Evolutionary conservation across 352 stramenopile species (phyloP), one percentile per base, ranked within the genome.

Genomic region (Phytophthora citrophthora): DNA sequence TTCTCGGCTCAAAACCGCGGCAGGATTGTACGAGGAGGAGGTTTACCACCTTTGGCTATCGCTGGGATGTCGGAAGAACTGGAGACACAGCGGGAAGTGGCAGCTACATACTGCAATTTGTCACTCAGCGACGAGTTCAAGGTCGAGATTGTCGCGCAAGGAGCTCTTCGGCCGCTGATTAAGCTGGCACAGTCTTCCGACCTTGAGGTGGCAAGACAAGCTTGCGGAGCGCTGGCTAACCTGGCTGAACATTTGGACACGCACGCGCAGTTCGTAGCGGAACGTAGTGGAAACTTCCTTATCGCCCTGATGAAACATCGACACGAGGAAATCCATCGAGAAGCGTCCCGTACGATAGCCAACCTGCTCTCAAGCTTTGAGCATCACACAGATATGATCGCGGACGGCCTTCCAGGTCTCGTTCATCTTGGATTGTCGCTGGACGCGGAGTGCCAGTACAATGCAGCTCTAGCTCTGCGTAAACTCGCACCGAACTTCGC

Each of bases 11-110:
- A 91, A 48, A 98, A 99, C 61, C 88, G 95, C 27, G 86, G 86
- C 0, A 83, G 79, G 26, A 88, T 99, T 54, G 85, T 99, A 16
- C 71, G 80, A 26, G 86, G 87, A 7, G 91, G 90, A 27, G 91
- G 93, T 5, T 59, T 99, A 10, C 71, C 89, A 13, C 83, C 89
- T 24, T 77, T 99, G 13, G 89, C 86, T 3, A 83, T 87, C 34
- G 93, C 91, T 16, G 89, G 87, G 1, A 88, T 95, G 51, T 93
- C 78, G 20, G 80, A 91, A 16, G 86, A 98, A 48, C 74, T 97
- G n/a, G 96, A 99, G 71, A 97, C 97, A 16, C 92, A 98, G 67
- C 80, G 93, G 38, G 96, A 99, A 69, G 93, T 98, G 0, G 90
- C 96, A 1, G 95, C 91, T 4, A 97, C 91, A 15, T 88, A 98